phyloP scores from a whole-genome alignment of 2,329 filamentous ascomycete species.

The Raffaelea albimanens region DNA sequence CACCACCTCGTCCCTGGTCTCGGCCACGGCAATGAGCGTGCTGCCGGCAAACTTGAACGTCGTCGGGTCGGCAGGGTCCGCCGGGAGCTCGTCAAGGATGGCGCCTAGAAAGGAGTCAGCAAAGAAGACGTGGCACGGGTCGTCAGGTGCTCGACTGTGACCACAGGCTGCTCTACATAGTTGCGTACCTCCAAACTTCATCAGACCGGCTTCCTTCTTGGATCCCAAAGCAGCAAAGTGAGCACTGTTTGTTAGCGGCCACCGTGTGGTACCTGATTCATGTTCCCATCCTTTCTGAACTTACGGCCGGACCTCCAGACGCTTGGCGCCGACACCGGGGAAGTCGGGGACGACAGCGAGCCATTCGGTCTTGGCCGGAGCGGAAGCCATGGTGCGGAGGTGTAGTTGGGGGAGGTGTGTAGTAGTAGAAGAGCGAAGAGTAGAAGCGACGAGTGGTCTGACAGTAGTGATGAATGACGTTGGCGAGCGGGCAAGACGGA shows the following conservation, averaged over 20 bases:
- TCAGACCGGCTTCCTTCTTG: conserved; percentile 36
- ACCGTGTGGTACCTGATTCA: background rate
- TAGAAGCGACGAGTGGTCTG: no score
- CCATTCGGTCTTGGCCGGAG: conserved; percentile 44
- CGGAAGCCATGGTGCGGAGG: conserved; percentile 20
- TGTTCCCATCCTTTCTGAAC: conserved; percentile 19
- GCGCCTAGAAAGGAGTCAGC: conserved; percentile 45
- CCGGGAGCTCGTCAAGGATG: conserved; percentile 55
- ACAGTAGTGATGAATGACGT: no score
- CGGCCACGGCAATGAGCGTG: conserved; percentile 57
- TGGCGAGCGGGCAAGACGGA: background rate
- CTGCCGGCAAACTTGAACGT: conserved; percentile 66
- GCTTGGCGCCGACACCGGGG: conserved; percentile 48
- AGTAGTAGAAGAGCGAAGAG: no score
- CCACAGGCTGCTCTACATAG: no score
- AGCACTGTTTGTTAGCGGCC: background rate
- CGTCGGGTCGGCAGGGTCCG: conserved; percentile 42
- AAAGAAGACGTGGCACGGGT: no score
- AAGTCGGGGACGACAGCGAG: conserved; percentile 62
- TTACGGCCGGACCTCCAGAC: conserved; percentile 51
- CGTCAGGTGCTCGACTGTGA: no score
- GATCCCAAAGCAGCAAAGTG: conserved; percentile 46
- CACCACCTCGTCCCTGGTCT: conserved; percentile 59
- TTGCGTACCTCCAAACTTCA: conserved; percentile 55
- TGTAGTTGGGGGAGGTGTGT: background rate